Percentiles rank a stretch among this genome's conserved stretches.
Evolutionary conservation across 192 early-diverging fungal genomes (phyloP).

Genomic region (Polychytrium aggregatum): DNA sequence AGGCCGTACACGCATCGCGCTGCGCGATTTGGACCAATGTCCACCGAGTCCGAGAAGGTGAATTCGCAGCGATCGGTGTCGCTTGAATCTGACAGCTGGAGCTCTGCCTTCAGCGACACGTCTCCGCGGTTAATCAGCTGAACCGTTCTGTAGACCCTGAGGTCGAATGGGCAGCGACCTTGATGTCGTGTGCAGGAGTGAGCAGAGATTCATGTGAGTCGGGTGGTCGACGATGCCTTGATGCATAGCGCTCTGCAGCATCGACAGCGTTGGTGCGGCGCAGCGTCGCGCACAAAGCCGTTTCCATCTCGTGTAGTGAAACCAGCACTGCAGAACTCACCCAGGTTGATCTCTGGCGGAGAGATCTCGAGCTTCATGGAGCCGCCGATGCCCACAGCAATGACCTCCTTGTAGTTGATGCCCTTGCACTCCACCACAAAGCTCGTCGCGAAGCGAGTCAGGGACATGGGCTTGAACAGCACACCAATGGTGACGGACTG

Average conservation of each 20-base stretch:
- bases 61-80: conserved; percentile 14
- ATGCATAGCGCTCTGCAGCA: too few relatives aligned
- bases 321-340: conserved; percentile 13
- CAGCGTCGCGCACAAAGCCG: background rate
- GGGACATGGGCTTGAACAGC: conserved; percentile 30
- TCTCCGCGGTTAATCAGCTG: conserved; percentile 37
- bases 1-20: conserved; percentile 24
- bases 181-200: too few relatives aligned
- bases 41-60: conserved; percentile 22
- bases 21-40: conserved; percentile 20
- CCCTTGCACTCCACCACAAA: conserved; percentile 53
- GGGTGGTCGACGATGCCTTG: background rate
- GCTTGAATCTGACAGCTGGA: conserved; percentile 8
- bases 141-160: conserved; percentile 27
- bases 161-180: conserved; percentile 41
- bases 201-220: background rate
- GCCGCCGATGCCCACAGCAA: conserved; percentile 47
- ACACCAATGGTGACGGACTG: conserved; percentile 32
- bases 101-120: conserved; percentile 30
- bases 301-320: conserved; percentile 1
- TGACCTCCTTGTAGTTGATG: conserved; percentile 51
- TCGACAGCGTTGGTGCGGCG: too few relatives aligned
- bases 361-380: conserved; percentile 37
- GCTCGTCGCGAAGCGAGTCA: conserved; percentile 32
- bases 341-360: conserved; percentile 30